Conservation (phyloP, 495 filamentous ascomycete species). For the Astrothelium macrocarpum region DNA sequence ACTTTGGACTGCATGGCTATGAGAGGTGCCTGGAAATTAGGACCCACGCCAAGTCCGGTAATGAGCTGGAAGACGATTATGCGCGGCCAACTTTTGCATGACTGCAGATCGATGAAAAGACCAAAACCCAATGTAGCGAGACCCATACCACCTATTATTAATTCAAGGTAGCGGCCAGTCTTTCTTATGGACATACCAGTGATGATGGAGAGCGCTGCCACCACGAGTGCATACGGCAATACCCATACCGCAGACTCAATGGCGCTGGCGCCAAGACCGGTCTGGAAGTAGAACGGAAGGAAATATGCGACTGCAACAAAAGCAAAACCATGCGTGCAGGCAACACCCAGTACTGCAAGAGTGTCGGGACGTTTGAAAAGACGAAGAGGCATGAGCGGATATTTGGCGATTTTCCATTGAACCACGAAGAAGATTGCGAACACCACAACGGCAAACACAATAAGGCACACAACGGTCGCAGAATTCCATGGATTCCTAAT, state of each 20-base stretch:
- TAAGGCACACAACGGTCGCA: conserved; percentile 17
- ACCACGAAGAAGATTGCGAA: conserved; percentile 14
- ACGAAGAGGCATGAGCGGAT: conserved; percentile 5
- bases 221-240: conserved; percentile 17
- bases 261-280: conserved; percentile 15
- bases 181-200: conserved; percentile 17
- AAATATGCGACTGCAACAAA: conserved; percentile 26
- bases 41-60: conserved; percentile 45
- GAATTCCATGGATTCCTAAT: conserved; percentile 17
- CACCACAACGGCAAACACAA: conserved; percentile 13
- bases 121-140: conserved; percentile 23
- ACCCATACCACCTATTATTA: conserved; percentile 17
- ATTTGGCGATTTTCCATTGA: background rate
- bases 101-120: conserved; percentile 16
- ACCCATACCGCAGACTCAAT: conserved; percentile 20
- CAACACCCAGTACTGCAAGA: conserved; percentile 13
- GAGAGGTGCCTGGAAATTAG: conserved; percentile 49
- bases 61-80: conserved; percentile 48
- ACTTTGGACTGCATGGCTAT: conserved; percentile 49
- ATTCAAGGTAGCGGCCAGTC: conserved; percentile 17
- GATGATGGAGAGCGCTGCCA: conserved; percentile 14
- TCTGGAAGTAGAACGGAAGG: conserved; percentile 26
- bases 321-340: conserved; percentile 22
- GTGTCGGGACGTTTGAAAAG: background rate
- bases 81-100: conserved; percentile 32